A percentile compares a stretch with the other conserved stretches of the same genome.
phyloP scores from a whole-genome alignment of 441 rosid genomes.

The Hura crepitans region DNA sequence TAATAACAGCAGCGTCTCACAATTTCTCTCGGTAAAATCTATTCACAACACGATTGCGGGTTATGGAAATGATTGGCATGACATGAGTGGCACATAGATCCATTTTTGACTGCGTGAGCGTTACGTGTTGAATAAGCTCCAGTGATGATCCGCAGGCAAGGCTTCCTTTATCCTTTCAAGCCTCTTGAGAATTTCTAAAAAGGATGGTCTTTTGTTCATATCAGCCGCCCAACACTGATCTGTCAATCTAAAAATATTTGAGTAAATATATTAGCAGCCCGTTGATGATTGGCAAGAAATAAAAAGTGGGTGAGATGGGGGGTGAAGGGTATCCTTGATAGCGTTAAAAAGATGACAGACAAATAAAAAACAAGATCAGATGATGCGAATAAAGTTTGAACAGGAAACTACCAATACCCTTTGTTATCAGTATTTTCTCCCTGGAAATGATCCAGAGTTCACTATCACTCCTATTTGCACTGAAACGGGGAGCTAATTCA shows the following conservation, averaged over 20 bases:
- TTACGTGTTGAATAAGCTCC: constrained; percentile 72
- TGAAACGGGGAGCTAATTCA: background rate
- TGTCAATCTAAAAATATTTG: constrained; percentile 47
- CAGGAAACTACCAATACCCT: background rate
- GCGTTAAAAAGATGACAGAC: background rate
- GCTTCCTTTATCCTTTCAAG: constrained; percentile 87
- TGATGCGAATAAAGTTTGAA: background rate
- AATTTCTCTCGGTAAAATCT: constrained; percentile 24
- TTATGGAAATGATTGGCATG: constrained; percentile 12
- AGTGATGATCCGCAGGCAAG: constrained; percentile 63
- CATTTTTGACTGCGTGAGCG: background rate
- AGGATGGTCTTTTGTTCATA: constrained; percentile 83
- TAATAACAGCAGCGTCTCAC: constrained; percentile 17
- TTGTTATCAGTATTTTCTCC: background rate
- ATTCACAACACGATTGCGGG: constrained; percentile 29
- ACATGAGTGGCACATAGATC: constrained; percentile 17
- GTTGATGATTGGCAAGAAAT: background rate
- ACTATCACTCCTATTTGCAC: background rate
- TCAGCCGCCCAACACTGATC: constrained; percentile 83
- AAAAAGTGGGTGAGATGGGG: too few relatives aligned
- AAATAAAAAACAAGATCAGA: background rate
- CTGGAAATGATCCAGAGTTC: background rate
- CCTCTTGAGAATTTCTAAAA: constrained; percentile 87
- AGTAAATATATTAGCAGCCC: constrained; percentile 21
- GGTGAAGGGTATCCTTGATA: background rate